Evolutionary conservation across 208 protist genomes (phyloP).

Genomic region (Lotmaria passim): DNA sequence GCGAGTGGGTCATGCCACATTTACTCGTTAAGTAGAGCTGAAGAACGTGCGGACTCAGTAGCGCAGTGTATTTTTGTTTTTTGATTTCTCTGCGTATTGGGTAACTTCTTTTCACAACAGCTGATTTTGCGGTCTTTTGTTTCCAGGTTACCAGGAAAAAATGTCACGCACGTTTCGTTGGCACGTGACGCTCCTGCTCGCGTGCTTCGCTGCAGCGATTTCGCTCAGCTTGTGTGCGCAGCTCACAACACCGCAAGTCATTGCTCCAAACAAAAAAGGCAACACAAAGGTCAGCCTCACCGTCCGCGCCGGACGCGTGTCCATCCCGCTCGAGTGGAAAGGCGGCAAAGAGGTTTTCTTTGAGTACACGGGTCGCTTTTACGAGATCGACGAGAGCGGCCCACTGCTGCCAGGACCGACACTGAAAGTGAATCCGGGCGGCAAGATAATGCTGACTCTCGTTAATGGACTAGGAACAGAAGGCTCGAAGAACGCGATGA

Average conservation of each 20-base stretch:
- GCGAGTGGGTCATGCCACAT: neutral
- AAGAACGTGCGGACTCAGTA: no score
- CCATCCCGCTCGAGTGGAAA: constrained; percentile 48
- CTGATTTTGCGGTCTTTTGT: neutral
- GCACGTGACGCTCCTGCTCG: constrained; percentile 9
- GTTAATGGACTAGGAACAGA: constrained; percentile 65
- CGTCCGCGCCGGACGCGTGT: constrained; percentile 41
- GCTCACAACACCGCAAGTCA: constrained; percentile 29
- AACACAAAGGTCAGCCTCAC: constrained; percentile 58
- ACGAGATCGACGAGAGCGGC: constrained; percentile 37
- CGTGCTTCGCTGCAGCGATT: constrained; percentile 3
- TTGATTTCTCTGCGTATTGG: neutral
- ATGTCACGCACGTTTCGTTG: neutral
- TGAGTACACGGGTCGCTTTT: constrained; percentile 78
- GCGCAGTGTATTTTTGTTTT: neutral
- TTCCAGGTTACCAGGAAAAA: no score
- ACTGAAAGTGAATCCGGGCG: constrained; percentile 69
- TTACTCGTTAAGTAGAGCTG: no score
- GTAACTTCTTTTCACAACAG: neutral
- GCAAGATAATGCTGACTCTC: constrained; percentile 63
- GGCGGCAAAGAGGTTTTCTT: constrained; percentile 49
- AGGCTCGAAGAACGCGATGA: constrained; percentile 16
- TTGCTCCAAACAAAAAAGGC: constrained; percentile 40
- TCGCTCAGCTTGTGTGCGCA: constrained; percentile 13
- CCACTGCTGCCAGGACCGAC: constrained; percentile 70